phyloP scores from a whole-genome alignment of 2,329 filamentous ascomycete genomes.

The Neonectria sp. region DNA sequence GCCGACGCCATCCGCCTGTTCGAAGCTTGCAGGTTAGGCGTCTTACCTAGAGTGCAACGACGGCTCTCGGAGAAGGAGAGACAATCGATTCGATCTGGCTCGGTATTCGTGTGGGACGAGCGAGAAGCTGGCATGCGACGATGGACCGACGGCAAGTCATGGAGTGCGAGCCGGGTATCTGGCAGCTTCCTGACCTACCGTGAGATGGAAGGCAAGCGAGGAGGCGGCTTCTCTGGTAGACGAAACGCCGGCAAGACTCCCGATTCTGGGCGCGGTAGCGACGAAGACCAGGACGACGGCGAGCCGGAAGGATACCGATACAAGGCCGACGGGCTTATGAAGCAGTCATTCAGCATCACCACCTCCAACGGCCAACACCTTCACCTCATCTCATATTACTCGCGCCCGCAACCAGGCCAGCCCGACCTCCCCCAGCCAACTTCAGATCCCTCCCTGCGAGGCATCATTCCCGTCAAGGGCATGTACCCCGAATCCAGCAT shows the following conservation, averaged over 20 bases:
- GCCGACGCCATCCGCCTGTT: slow-evolving; percentile 98
- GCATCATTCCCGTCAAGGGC: slow-evolving; percentile 90
- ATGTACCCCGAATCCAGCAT: slow-evolving; percentile 98
- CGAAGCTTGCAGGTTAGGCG: slow-evolving; percentile 91
- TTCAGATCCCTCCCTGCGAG: slow-evolving; percentile 82
- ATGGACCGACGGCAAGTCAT: slow-evolving; percentile 99
- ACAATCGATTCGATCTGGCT: slow-evolving; percentile 95
- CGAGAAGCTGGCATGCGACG: slow-evolving; percentile 97
- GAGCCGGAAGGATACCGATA: slow-evolving; percentile 94
- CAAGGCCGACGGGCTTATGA: slow-evolving; percentile 98
- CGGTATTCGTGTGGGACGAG: slow-evolving; percentile 99
- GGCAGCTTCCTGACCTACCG: slow-evolving; percentile 98
- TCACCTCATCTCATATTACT: slow-evolving; percentile 98
- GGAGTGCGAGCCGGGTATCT: slow-evolving; percentile 97
- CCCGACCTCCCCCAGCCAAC: slow-evolving; percentile 86
- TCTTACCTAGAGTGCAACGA: slow-evolving; percentile 92
- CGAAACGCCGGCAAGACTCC: slow-evolving; percentile 81
- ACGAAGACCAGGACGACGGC: slow-evolving; percentile 87
- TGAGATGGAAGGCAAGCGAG: slow-evolving; percentile 98
- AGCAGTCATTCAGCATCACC: slow-evolving; percentile 99
- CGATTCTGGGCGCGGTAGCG: slow-evolving; percentile 84
- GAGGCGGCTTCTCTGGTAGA: slow-evolving; percentile 78
- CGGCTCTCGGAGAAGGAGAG: slow-evolving; percentile 96
- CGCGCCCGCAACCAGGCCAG: slow-evolving; percentile 81
- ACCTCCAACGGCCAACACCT: slow-evolving; percentile 91